A percentile compares a stretch with the other conserved stretches of the same genome.
Evolutionary conservation across 495 filamentous ascomycete genomes (phyloP).

Genomic region (Hypoxylon intermedium): DNA sequence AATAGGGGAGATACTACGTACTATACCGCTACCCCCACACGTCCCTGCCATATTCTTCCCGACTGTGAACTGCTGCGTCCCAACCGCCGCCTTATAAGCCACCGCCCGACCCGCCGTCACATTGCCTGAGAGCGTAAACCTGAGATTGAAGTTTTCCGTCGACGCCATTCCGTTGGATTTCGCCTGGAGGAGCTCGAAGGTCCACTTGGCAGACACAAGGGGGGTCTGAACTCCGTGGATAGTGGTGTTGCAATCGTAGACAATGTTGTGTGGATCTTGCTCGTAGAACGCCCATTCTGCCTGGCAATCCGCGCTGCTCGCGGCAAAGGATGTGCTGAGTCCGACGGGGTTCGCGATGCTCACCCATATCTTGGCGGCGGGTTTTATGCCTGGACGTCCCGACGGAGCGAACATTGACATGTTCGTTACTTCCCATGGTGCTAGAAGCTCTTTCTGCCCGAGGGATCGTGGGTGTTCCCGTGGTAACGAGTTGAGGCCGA

Average conservation of each 20-base stretch:
- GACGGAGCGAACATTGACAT: constrained; percentile 19
- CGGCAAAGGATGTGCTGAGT: constrained; percentile 22
- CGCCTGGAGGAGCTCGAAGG: constrained; percentile 18
- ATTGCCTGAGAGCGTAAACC: constrained; percentile 21
- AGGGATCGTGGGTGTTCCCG: not conserved
- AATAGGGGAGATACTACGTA: not conserved
- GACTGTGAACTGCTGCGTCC: constrained; percentile 25
- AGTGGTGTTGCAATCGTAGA: constrained; percentile 7
- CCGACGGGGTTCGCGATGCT: constrained; percentile 23
- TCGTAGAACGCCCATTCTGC: constrained; percentile 3
- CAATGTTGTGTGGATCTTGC: constrained; percentile 8
- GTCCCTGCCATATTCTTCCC: constrained; percentile 19
- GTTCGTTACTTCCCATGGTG: constrained; percentile 22
- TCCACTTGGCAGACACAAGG: constrained; percentile 15
- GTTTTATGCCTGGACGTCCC: constrained; percentile 13
- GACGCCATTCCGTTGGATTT: not conserved
- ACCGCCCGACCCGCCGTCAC: constrained; percentile 4
- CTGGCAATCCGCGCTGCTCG: constrained; percentile 23
- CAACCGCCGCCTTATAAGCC: constrained; percentile 12
- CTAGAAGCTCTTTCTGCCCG: not conserved
- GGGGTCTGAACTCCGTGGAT: not conserved
- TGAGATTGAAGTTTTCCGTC: constrained; percentile 22
- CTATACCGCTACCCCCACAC: constrained; percentile 31
- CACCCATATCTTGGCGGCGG: not conserved
- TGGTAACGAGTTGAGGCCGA: constrained; percentile 13